phyloP scores from a whole-genome alignment of 1,284 basidiomycete genomes.

The Filobasidium uniguttulatum region DNA sequence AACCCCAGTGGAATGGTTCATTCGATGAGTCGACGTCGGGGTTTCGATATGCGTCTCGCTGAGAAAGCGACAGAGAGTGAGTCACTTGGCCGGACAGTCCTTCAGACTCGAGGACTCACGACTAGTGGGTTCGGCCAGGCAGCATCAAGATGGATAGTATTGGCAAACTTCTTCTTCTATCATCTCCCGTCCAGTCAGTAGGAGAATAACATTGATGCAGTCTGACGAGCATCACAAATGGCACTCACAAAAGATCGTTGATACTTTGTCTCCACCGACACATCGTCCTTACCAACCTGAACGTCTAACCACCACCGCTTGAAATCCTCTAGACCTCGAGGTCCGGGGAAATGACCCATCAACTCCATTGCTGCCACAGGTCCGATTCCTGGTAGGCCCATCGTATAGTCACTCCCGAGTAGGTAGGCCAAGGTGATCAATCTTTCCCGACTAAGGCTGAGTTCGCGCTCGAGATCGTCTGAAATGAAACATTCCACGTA shows the following conservation, averaged over 20 bases:
- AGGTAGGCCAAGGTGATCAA: conserved; percentile 84
- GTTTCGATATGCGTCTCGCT: conserved; percentile 85
- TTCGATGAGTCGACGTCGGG: conserved; percentile 81
- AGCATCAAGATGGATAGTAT: conserved; percentile 54
- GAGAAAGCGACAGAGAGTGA: conserved; percentile 1
- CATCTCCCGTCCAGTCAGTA: too few species aligned
- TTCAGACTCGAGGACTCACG: conserved; percentile 39
- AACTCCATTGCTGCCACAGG: conserved; percentile 95
- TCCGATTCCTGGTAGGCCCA: conserved; percentile 88
- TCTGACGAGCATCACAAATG: neutral
- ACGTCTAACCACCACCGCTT: conserved; percentile 91
- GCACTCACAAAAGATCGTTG: conserved; percentile 65
- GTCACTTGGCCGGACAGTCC: neutral
- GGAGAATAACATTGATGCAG: neutral
- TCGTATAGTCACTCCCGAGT: conserved; percentile 91
- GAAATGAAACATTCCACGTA: conserved; percentile 90
- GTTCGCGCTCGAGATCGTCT: conserved; percentile 71
- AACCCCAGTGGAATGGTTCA: conserved; percentile 92
- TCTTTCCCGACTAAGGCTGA: conserved; percentile 73
- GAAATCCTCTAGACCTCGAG: conserved; percentile 69
- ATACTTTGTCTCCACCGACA: conserved; percentile 61
- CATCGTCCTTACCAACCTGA: conserved; percentile 73
- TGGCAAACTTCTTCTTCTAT: conserved; percentile 79
- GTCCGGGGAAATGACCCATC: conserved; percentile 74
- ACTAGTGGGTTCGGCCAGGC: conserved; percentile 87